Evolutionary conservation across 352 stramenopile genomes (phyloP), one percentile per base, ranked within the genome.

Genomic region (Globisporangium middletonii): DNA sequence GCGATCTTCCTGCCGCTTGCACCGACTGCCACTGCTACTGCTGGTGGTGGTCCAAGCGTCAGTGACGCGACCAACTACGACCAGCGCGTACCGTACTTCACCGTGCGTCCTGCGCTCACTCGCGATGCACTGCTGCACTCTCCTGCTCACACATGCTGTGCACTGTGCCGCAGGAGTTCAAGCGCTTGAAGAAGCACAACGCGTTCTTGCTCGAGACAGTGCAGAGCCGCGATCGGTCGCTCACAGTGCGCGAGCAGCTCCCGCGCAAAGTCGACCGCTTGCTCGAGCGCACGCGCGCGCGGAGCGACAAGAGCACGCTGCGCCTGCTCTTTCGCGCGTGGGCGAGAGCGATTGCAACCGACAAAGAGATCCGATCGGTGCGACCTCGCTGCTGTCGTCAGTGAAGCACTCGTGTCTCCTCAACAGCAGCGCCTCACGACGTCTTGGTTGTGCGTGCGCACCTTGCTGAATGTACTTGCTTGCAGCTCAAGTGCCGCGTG

Each of bases 61-160:
- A 50, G 71, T 52, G 41, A 6, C 18, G 43, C 43, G 2, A 48
- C 4, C n/a, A 48, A 9, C 43, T 86, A 75, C 48, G 64, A 71
- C 52, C 46, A 72, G 16, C 69, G 75, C 2, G 70, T 79, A 28
- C 81, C 81, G 7, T 88, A 78, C 61, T 91, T 89, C 57, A 71
- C 72, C 47, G 77, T 85, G 60, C 23, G 59, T 12, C 7, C 28
- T 42, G 48, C 26, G 4, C 42, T 35, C 26, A 13, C 12, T 45
- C 18, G 41, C 41, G 15, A 19, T 45, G 15, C 6, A 19, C 35
- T 45, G 41, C 4, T 45, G 41, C 13, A 6, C 15, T 19, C 41
- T 23, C 15, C 41, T n/a, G 41, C 41, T n/a, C 41, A 45, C 18
- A 7, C 8, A 26, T 30, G n/a, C 6, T 16, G 44, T 26, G 47